phyloP scores from a whole-genome alignment of 495 filamentous ascomycete species.

The Penicillium salamii region DNA sequence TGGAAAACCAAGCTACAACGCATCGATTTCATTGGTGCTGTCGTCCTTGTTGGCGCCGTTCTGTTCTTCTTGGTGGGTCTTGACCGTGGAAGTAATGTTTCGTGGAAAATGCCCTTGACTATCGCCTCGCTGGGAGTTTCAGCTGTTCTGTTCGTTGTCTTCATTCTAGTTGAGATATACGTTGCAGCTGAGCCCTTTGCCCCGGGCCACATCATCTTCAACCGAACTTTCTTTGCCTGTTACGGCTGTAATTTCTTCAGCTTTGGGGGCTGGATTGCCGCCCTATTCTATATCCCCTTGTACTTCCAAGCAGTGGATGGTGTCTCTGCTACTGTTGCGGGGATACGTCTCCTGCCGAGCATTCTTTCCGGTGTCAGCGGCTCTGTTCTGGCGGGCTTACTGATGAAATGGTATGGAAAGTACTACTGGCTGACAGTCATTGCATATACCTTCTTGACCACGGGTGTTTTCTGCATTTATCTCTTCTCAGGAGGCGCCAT shows the following conservation, averaged over 20 bases:
- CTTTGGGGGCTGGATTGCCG: conserved; percentile 61
- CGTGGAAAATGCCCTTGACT: conserved; percentile 61
- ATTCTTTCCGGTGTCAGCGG: conserved; percentile 64
- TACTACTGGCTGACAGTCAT: conserved; percentile 73
- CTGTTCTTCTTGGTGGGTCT: conserved; percentile 71
- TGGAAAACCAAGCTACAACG: conserved; percentile 66
- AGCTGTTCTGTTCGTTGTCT: conserved; percentile 60
- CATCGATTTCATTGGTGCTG: conserved; percentile 77
- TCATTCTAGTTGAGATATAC: conserved; percentile 67
- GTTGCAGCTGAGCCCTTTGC: conserved; percentile 78
- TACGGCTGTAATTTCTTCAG: conserved; percentile 78
- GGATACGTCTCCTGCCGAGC: conserved; percentile 64
- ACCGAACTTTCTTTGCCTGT: conserved; percentile 62
- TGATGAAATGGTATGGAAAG: conserved; percentile 74
- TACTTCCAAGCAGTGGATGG: conserved; percentile 75
- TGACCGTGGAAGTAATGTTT: conserved; percentile 73
- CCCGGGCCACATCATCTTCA: conserved; percentile 75
- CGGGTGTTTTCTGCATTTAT: conserved; percentile 54
- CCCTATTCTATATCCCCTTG: conserved; percentile 74
- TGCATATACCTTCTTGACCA: conserved; percentile 49
- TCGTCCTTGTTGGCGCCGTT: conserved; percentile 67
- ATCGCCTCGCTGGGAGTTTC: conserved; percentile 57
- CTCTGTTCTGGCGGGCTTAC: conserved; percentile 63
- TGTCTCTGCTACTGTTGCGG: conserved; percentile 62
- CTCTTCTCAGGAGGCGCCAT: conserved; percentile 56